Evolutionary conservation across 768 basidiomycete species (phyloP), one percentile per base, ranked within the genome.

Genomic region (Hypsizygus marmoreus): DNA sequence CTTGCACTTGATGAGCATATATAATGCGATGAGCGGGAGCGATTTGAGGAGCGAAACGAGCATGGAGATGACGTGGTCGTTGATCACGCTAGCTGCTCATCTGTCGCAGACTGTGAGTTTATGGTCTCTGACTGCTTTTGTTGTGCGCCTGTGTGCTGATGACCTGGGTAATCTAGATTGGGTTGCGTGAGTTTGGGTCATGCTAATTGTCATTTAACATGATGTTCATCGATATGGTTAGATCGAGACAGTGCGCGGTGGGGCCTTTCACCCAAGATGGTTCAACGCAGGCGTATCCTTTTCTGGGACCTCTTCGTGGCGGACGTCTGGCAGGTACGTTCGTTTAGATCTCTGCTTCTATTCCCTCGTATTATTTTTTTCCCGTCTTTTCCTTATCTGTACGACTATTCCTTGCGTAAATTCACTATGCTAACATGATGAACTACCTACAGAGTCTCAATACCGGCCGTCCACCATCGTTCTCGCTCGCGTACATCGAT

Each of bases 241-340:
- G 84, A 86, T 59, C 80, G 86, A 36, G 85, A 88, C 51, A 82
- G 81, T 48, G 73, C 72, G 11, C 66, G 79, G 43, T 87, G 85
- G 85, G 76, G 71, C 2, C 64, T 89, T n/a, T 70, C 78, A 4
- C 66, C 76, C 2, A 80, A 80, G 58, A 76, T 81, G 53, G 81
- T 88, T 0, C 75, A 85, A 50, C 68, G 86, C 22, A 75, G 88
- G 7, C 76, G 86, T 3, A 68, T 82, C 24, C 66, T 88, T 8
- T 89, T 91, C 65, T 91, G 88, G 88, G 85, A 89, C 57, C 69
- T 88, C 8, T 89, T 87, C 52, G 72, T 84, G 14, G 80, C 82
- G 0, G 88, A 90, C 53, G 70, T 76, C 3, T 89, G 83, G 82
- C 71, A 78, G 67, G 86, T 86, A 51, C 26, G 74, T 25, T 64